Conservation (phyloP, 2,329 filamentous ascomycete species). For the Zalaria sp. region DNA sequence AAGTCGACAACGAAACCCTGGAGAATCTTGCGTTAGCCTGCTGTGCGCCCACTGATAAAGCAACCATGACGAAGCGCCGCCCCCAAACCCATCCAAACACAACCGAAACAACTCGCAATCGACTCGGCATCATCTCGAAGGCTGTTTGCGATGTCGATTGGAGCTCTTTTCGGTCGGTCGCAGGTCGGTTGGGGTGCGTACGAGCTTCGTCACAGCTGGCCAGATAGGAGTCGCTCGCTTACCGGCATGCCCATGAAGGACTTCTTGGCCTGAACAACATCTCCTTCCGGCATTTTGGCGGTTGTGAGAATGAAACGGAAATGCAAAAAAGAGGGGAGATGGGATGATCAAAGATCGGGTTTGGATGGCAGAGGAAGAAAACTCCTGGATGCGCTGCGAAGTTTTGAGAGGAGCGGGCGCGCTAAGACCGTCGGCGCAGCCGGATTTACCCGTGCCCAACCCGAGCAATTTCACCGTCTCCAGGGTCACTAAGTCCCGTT, state of each 20-base stretch:
- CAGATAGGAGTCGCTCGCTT: conserved; percentile 6
- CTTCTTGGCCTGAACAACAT: conserved; percentile 37
- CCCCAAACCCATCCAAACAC: neutral
- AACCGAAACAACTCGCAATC: neutral
- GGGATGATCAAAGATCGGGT: conserved; percentile 6
- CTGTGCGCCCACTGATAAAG: conserved; percentile 2
- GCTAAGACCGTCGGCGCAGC: no score
- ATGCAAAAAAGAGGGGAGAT: conserved; percentile 15
- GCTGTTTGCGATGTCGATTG: conserved; percentile 2
- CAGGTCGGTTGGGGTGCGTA: no score
- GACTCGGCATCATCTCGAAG: neutral
- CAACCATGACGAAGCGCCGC: neutral
- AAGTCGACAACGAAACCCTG: conserved; percentile 96
- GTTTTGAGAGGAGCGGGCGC: no score
- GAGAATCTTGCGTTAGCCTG: conserved; percentile 8
- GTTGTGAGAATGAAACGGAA: conserved; percentile 15
- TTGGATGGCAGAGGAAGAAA: no score
- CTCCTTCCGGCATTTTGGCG: conserved; percentile 25
- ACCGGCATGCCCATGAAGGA: conserved; percentile 38
- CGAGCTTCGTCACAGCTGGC: no score
- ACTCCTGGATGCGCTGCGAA: no score
- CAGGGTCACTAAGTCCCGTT: no score
- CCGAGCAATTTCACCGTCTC: no score
- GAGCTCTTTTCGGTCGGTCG: conserved; percentile 1
- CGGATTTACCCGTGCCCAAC: no score